These are phyloP conservation scores for Pyrenophora teres DNA, from an alignment of 2,329 filamentous ascomycete species.

Conservation along the genomic window DNA sequence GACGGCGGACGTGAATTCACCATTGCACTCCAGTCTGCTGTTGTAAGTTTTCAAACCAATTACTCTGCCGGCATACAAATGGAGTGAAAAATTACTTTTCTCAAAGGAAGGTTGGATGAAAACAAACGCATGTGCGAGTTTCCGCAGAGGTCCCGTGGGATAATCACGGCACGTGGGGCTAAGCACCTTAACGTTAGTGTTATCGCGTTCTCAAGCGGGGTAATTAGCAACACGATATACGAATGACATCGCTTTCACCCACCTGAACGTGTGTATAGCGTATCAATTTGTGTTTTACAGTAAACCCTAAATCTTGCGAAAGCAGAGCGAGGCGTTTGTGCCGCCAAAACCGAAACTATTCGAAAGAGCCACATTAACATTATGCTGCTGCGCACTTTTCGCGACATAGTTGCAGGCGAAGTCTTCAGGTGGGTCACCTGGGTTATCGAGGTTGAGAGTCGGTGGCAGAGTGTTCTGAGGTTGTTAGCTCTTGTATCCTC, in stretches of 20 bases:
- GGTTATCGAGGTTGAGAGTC: constrained; percentile 77
- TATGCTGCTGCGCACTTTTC: constrained; percentile 68
- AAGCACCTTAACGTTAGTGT: not conserved
- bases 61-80: not conserved
- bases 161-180: constrained; percentile 26
- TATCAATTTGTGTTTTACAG: too few relatives aligned
- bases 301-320: constrained; percentile 56
- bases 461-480: constrained; percentile 76
- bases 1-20: constrained; percentile 13
- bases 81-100: not conserved
- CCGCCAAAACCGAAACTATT: constrained; percentile 99
- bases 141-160: constrained; percentile 16
- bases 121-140: not conserved
- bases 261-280: too few relatives aligned
- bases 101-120: not conserved
- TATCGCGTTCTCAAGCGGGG: constrained; percentile 24
- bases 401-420: constrained; percentile 88
- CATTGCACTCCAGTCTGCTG: constrained; percentile 11
- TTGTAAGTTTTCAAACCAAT: not conserved
- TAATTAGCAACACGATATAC: constrained; percentile 21
- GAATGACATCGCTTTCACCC: constrained; percentile 9
- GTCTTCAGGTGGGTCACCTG: constrained; percentile 62
- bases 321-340: constrained; percentile 89
- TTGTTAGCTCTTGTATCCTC: constrained; percentile 15
- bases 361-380: constrained; percentile 76